A percentile compares a stretch with the other conserved stretches of the same genome.
These are phyloP conservation scores for Lepidium africanum DNA, from an alignment of 345 rosid genomes.

Conservation along the genomic window DNA sequence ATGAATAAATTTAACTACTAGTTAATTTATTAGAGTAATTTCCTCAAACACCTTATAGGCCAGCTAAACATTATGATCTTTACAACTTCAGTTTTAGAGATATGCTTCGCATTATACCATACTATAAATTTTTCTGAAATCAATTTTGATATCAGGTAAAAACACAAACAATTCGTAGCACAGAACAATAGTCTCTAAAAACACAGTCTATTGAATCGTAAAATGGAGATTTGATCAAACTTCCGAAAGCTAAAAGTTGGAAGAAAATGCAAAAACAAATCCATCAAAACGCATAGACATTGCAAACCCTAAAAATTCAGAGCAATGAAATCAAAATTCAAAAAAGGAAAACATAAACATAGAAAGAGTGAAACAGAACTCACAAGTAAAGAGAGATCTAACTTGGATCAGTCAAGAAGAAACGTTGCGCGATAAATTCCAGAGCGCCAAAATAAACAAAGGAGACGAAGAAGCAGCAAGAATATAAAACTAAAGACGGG, in stretches of 20 bases:
- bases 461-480: not conserved
- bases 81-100: not conserved
- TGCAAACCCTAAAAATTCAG: not conserved
- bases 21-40: not conserved
- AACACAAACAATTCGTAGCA: no score
- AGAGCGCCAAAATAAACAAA: conserved; percentile 3
- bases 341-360: not conserved
- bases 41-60: conserved; percentile 19
- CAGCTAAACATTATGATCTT: not conserved
- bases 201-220: not conserved
- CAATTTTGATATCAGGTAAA: no score
- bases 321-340: not conserved
- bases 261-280: not conserved
- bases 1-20: not conserved
- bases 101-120: no score
- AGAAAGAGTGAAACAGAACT: not conserved
- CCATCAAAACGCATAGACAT: not conserved
- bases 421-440: conserved; percentile 14
- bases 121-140: no score
- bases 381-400: not conserved
- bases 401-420: not conserved
- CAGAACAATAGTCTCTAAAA: no score
- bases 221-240: not conserved
- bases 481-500: not conserved
- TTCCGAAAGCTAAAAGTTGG: not conserved